Percentiles rank a stretch among this genome's conserved stretches.
These are phyloP conservation scores for Trapa incisa DNA, from an alignment of 345 rosid genomes.

Conservation along the genomic window DNA sequence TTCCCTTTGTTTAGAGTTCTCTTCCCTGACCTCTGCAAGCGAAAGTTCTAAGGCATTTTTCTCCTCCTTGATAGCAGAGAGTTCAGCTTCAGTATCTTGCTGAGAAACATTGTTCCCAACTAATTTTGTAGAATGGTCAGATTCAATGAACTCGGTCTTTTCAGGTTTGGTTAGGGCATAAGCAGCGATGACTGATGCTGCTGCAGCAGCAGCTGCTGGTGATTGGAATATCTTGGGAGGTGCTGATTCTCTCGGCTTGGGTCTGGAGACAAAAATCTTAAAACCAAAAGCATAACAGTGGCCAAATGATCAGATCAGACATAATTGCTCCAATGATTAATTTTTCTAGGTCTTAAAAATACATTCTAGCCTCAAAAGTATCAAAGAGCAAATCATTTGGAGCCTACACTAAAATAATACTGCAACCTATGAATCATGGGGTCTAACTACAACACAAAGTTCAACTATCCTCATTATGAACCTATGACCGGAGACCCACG, in stretches of 20 bases:
- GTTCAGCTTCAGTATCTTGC: constrained; percentile 21
- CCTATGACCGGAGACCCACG: background rate
- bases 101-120: constrained; percentile 15
- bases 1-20: constrained; percentile 49
- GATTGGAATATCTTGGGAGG: constrained; percentile 80
- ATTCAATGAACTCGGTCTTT: constrained; percentile 38
- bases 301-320: background rate
- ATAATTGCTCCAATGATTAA: background rate
- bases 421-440: background rate
- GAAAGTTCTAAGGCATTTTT: constrained; percentile 15
- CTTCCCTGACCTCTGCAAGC: constrained; percentile 33
- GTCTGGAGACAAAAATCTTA: constrained; percentile 71
- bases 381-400: background rate
- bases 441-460: background rate
- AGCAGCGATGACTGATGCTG: constrained; percentile 96
- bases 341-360: background rate
- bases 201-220: constrained; percentile 96
- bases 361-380: background rate
- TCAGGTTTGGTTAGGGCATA: constrained; percentile 87
- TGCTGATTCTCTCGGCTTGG: constrained; percentile 45
- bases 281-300: constrained; percentile 1
- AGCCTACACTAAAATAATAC: background rate
- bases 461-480: background rate
- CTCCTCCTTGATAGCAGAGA: background rate
- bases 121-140: constrained; percentile 28